phyloP scores from a whole-genome alignment of 768 basidiomycete species.

The Leccinum aurantiacum region DNA sequence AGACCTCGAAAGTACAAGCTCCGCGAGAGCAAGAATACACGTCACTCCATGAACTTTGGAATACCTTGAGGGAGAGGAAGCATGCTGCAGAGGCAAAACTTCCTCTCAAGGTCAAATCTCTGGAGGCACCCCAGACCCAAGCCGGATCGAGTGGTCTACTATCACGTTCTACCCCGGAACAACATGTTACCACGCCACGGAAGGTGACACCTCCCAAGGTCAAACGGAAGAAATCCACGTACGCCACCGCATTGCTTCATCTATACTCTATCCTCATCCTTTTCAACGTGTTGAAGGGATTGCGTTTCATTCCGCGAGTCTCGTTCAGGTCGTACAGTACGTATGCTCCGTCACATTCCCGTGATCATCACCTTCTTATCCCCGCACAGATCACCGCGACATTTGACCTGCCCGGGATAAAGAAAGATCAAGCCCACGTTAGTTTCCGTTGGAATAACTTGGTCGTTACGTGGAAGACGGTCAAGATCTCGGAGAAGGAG shows the following conservation, averaged over 20 bases:
- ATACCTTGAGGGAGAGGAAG: slow-evolving; percentile 61
- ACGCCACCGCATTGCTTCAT: slow-evolving; percentile 39
- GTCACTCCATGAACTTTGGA: slow-evolving; percentile 63
- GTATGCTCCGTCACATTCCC: slow-evolving; percentile 22
- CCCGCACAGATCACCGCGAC: slow-evolving; percentile 56
- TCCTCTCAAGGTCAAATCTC: slow-evolving; percentile 68
- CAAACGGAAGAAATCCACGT: slow-evolving; percentile 68
- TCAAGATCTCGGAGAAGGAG: slow-evolving; percentile 58
- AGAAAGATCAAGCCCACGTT: slow-evolving; percentile 74
- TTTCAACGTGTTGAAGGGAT: slow-evolving; percentile 20
- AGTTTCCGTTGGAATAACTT: slow-evolving; percentile 64
- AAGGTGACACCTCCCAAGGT: slow-evolving; percentile 40
- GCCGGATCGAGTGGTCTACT: slow-evolving; percentile 16
- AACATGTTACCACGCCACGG: slow-evolving; percentile 20
- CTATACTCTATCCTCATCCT: slow-evolving; percentile 14
- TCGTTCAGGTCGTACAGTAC: slow-evolving; percentile 57
- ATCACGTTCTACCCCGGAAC: slow-evolving; percentile 28
- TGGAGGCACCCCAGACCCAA: slow-evolving; percentile 42
- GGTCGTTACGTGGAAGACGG: slow-evolving; percentile 64
- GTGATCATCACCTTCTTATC: slow-evolving; percentile 20
- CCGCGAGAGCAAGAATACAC: slow-evolving; percentile 26
- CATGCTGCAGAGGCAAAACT: slow-evolving; percentile 65
- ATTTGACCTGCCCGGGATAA: slow-evolving; percentile 66
- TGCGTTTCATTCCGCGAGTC: slow-evolving; percentile 74
- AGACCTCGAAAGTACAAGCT: slow-evolving; percentile 15